These are phyloP conservation scores for Colletotrichum sublineola DNA, from an alignment of 2,329 filamentous ascomycete species.

Conservation along the genomic window DNA sequence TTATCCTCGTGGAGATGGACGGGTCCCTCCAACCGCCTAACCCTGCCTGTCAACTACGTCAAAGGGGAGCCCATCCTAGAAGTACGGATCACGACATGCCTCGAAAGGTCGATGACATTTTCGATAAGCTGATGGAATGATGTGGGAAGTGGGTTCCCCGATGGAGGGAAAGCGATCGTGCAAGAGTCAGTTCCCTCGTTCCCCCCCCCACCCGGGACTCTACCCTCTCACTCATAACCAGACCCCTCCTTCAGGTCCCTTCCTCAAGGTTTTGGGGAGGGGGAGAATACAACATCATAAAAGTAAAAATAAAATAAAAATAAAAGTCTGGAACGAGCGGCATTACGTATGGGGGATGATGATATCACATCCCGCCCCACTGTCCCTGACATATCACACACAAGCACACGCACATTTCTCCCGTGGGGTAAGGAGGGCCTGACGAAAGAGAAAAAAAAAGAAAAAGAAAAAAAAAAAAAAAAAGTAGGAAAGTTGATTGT, in stretches of 20 bases:
- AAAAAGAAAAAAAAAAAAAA: too few species aligned
- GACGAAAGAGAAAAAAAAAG: neutral
- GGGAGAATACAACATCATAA: neutral
- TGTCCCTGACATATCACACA: conserved; percentile 28
- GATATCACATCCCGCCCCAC: conserved; percentile 40
- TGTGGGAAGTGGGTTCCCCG: conserved; percentile 14
- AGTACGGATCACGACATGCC: neutral
- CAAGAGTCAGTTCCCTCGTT: conserved; percentile 11
- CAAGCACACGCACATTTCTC: neutral
- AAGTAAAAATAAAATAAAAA: conserved; percentile 1
- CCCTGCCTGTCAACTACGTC: neutral
- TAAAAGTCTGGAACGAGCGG: conserved; percentile 34
- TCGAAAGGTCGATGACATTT: neutral
- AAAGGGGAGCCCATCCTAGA: neutral
- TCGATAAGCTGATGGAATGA: conserved; percentile 22
- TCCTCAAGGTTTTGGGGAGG: neutral
- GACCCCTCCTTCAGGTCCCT: conserved; percentile 1
- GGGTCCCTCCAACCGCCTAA: neutral
- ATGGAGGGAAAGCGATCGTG: neutral
- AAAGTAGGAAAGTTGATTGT: neutral
- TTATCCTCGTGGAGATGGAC: neutral
- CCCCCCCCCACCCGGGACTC: neutral
- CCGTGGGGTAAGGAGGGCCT: conserved; percentile 10
- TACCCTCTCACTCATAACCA: neutral
- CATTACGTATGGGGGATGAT: conserved; percentile 39